Base-by-base conservation (phyloP, 805 yeast species). In the Saccharomycodes ludwigii region DNA sequence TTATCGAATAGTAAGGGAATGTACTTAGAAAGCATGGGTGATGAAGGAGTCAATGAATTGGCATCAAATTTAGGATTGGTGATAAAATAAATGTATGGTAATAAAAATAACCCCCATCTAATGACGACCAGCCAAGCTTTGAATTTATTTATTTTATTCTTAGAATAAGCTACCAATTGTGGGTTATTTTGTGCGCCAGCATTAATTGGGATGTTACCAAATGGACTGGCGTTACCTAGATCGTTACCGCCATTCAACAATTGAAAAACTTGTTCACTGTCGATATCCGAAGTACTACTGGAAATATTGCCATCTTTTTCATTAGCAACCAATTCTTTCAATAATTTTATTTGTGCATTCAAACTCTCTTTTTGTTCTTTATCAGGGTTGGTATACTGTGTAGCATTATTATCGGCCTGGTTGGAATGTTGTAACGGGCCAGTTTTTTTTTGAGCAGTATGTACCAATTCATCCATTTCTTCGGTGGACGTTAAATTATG, bases 11-110 rank as follows among this genome's bases (percentile, higher is more conserved):
- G 29, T 18, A 23, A 21, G 7, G 26, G 23, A 12, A 32, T 30
- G 27, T 9, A 31, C 4, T 13, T 27, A 7, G 36, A 19, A 17
- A 20, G 24, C 14, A 18, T 18, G 21, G 40, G 38, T 5, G 32
- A 12, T 4, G 34, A 13, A 12, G 24, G 4, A 6, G 31, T 13
- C 29, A 18, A 4, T 21, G 30, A 11, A 28, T 20, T 15, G 31
- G 26, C 24, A 4, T 23, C 27, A 16, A 25, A 15, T 25, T 25
- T 13, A 4, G 41, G 37, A 25, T 44, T 42, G 3, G 53, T 41
- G 6, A 53, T 34, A n/a, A 49, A 18, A 31, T 44, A 53, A 14
- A 50, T 27, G 35, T 46, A 52, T 21, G 58, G 59, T n/a, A 44
- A 12, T 9, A 55, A 30, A 16, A 51, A 35, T 18, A 41, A 39